Percentiles rank a stretch among this genome's conserved stretches.
phyloP scores from a whole-genome alignment of 2,329 filamentous ascomycete genomes.

The Orbilia javanica region DNA sequence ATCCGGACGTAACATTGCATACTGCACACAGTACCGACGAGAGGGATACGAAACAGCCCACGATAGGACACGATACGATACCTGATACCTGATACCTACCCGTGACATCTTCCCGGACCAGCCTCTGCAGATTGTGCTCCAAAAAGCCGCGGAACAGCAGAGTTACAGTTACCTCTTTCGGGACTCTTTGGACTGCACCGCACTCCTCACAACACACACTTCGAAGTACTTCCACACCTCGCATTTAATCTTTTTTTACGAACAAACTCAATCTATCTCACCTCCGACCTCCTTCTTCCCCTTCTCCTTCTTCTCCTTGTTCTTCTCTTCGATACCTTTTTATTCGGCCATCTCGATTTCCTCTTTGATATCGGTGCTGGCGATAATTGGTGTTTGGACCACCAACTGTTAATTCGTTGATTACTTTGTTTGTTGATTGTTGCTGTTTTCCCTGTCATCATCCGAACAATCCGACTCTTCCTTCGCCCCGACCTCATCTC shows the following conservation, averaged over 20 bases:
- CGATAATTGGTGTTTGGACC: background rate
- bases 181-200: background rate
- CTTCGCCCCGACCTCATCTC: background rate
- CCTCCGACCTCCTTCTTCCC: background rate
- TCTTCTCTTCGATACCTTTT: too few relatives aligned
- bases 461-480: constrained; percentile 8
- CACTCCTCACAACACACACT: constrained; percentile 17
- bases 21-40: too few relatives aligned
- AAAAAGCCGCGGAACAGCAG: constrained; percentile 40
- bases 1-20: constrained; percentile 5
- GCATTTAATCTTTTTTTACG: constrained; percentile 6
- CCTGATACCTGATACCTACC: too few relatives aligned
- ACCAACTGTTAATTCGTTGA: background rate
- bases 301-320: background rate
- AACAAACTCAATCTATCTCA: constrained; percentile 52
- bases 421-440: background rate
- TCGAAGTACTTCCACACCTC: background rate
- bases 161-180: constrained; percentile 32
- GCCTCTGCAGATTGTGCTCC: constrained; percentile 13
- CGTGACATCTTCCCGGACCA: constrained; percentile 4
- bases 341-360: background rate
- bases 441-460: constrained; percentile 19
- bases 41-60: background rate
- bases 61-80: constrained; percentile 6
- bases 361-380: background rate